Evolutionary conservation across 192 early-diverging fungal genomes (phyloP), one percentile per base, ranked within the genome.

Genomic region (Gaertneriomyces sp.): DNA sequence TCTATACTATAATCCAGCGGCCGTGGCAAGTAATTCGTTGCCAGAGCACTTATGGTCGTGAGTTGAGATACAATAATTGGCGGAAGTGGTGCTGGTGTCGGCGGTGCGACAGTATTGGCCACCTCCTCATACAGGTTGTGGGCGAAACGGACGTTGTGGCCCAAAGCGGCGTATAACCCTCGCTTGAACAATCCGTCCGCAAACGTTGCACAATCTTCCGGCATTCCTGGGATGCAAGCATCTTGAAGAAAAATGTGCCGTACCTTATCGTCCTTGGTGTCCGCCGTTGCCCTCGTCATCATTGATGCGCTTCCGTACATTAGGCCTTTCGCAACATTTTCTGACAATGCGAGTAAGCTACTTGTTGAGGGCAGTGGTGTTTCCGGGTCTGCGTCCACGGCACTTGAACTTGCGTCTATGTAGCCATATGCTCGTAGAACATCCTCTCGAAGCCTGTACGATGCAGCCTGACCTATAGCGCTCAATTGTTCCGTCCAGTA

Each of bases 401-500:
- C 61, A 19, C 11, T 17, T 10, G 51, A 9, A n/a, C 59, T 41
- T 0, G 14, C 42, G 59, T 60, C 59, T 5, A 42, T 44, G 25
- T 60, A 60, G 14, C 59, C 59, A 25, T 60, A 60, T 42, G 59
- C 43, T 16, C 6, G 59, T 9, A 63, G 47, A 9, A 54, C 42
- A 4, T n/a, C 58, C 44, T 72, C 74, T 17, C 74, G 44, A 14
- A 62, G 6, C 39, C 51, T 44, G 38, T 46, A 66, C 12, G 61
- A 16, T 9, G 51, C 45, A 14, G 14, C 61, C 42, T 66, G 63
- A 58, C 63, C 53, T 7, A 72, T 17, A 9, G 57, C 60, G 33
- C 43, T 56, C 20, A 54, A 33, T 53, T 78, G 76, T 6, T 40
- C 40, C 42, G 69, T 25, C 72, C 73, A 78, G 61, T 65, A 78